Percentiles rank a stretch among this genome's conserved stretches.
These are phyloP conservation scores for Penicillium arizonense DNA, from an alignment of 495 filamentous ascomycete genomes.

Conservation along the genomic window DNA sequence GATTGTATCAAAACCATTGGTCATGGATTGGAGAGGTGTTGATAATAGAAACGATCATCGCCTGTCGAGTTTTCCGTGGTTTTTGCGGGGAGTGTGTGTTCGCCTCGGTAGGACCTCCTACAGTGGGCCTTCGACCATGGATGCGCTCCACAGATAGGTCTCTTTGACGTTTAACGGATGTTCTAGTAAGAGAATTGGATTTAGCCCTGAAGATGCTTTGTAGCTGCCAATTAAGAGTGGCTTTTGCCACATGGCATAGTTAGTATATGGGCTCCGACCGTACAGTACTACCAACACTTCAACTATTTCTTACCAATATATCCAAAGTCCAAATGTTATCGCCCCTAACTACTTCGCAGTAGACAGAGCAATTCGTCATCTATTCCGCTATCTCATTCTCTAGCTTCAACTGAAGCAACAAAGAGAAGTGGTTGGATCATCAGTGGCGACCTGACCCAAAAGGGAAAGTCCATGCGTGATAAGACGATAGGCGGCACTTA, in stretches of 20 bases:
- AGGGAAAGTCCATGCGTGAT: constrained; percentile 24
- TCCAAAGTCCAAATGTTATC: no score
- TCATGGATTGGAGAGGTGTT: constrained; percentile 14
- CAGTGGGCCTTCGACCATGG: constrained; percentile 10
- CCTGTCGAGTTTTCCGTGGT: constrained; percentile 6
- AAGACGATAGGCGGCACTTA: constrained; percentile 12
- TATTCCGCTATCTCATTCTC: no score
- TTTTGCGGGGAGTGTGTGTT: constrained; percentile 23
- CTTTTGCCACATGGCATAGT: no score
- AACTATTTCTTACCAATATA: no score
- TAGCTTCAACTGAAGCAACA: neutral
- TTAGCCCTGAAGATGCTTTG: neutral
- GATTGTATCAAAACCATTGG: constrained; percentile 14
- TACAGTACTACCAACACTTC: no score
- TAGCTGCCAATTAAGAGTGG: no score
- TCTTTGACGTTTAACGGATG: neutral
- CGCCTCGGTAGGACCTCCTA: constrained; percentile 27
- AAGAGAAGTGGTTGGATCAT: constrained; percentile 4
- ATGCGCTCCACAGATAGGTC: constrained; percentile 6
- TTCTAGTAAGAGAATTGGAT: neutral
- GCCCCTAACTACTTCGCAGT: no score
- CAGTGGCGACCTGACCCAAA: constrained; percentile 19
- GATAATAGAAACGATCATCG: constrained; percentile 18
- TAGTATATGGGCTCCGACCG: no score
- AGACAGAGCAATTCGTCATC: no score